Base-by-base conservation (phyloP, 1,139 yeast species). In the Arxiozyma slooffiae region DNA sequence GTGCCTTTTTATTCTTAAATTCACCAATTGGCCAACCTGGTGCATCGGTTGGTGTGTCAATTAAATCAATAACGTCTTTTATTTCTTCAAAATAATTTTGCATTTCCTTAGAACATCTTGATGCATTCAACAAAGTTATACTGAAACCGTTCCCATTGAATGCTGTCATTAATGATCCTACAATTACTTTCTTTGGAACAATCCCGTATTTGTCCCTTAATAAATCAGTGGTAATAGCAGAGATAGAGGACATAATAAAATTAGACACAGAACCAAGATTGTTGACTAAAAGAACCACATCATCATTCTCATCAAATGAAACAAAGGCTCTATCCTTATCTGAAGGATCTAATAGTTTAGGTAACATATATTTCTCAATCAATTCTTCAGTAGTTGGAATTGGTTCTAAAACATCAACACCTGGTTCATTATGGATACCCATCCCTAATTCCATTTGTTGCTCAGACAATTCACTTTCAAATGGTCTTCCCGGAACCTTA, bases 401-500 rank as follows among this genome's bases (percentile, higher is more conserved):
- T 42, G 94, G 92, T 20, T 79, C 75, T 46, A 85, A 67, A 57
- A 83, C 79, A 56, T 79, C 74, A 50, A 80, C 80, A 52, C 97
- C 97, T 0, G 96, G 94, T 65, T 90, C 97, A 63, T 90, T 90
- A 68, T 90, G 97, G 55, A 90, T 90, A 47, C 97, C 97, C 81
- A 90, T 83, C 26, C 97, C 97, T 55, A 90, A 75, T 67, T 90
- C 97, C 60, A 85, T 83, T 65, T 87, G 89, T 51, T 78, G 70
- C 18, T 72, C 76, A 44, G 71, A 69, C 55, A 82, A 76, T 48
- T 77, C 77, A 16, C 77, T 74, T 57, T 78, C 82, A 51, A 75
- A 76, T 47, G 72, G 67, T 54, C 82, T 77, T 7, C 95, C 96
- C 3, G 97, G 97, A 42, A 88, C 95, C 46, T 86, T 80, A 51